These are phyloP conservation scores for Suillus weaverae DNA, from an alignment of 768 basidiomycete genomes.

Conservation along the genomic window DNA sequence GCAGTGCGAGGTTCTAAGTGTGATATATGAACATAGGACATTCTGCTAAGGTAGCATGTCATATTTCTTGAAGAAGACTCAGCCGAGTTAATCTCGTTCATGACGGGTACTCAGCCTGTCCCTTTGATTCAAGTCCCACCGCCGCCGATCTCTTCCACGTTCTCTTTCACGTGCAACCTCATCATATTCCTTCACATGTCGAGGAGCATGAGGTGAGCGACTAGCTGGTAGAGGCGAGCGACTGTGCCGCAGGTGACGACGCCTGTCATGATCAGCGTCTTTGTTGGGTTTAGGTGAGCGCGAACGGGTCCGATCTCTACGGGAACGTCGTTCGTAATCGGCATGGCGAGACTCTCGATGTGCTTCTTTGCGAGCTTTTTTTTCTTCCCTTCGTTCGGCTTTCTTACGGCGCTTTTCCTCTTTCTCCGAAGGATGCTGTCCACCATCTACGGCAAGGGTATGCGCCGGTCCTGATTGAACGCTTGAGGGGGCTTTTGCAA, in stretches of 20 bases:
- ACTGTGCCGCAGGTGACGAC: slow-evolving; percentile 26
- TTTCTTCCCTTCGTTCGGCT: slow-evolving; percentile 59
- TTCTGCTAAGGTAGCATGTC: slow-evolving; percentile 7
- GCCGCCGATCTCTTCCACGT: slow-evolving; percentile 46
- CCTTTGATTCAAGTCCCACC: slow-evolving; percentile 53
- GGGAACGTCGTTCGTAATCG: slow-evolving; percentile 25
- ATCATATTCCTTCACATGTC: slow-evolving; percentile 26
- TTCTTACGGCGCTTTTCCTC: slow-evolving; percentile 54
- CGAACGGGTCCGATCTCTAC: slow-evolving; percentile 35
- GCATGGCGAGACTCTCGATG: slow-evolving; percentile 39
- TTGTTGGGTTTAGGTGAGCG: slow-evolving; percentile 33
- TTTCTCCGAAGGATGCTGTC: slow-evolving; percentile 37
- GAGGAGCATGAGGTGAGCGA: slow-evolving; percentile 20
- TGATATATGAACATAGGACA: slow-evolving; percentile 10
- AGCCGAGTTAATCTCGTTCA: slow-evolving; percentile 20
- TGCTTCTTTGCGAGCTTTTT: slow-evolving; percentile 54
- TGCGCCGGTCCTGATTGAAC: slow-evolving; percentile 16
- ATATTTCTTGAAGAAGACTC: slow-evolving; percentile 5
- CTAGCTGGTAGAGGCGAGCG: slow-evolving; percentile 26
- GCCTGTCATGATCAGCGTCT: slow-evolving; percentile 18
- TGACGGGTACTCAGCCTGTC: slow-evolving; percentile 28
- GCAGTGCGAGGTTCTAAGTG: slow-evolving; percentile 6
- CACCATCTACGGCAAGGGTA: slow-evolving; percentile 30
- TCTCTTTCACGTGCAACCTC: slow-evolving; percentile 28
- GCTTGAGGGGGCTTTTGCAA: slow-evolving; percentile 19